Evolutionary conservation across 495 filamentous ascomycete species (phyloP).

Genomic region (Hyaloscypha hepaticicola): DNA sequence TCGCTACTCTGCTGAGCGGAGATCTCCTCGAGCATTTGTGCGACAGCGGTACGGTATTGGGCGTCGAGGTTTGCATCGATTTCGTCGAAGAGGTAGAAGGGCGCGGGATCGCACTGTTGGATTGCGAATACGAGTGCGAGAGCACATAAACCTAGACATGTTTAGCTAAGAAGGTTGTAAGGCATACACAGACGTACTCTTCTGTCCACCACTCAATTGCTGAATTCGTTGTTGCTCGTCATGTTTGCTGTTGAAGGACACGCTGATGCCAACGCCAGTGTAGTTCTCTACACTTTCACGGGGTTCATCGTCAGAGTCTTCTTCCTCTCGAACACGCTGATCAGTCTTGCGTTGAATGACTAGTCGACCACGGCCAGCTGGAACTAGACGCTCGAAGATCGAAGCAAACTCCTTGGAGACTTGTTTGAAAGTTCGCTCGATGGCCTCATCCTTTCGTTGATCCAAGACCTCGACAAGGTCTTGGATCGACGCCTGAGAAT

Average conservation of each 20-base stretch:
- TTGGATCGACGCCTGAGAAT: conserved; percentile 78
- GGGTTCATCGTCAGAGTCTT: conserved; percentile 67
- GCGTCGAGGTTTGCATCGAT: conserved; percentile 98
- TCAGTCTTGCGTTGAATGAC: conserved; percentile 93
- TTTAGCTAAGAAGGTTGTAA: conserved; percentile 29
- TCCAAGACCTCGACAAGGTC: conserved; percentile 91
- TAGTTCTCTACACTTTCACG: conserved; percentile 89
- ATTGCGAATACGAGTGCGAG: conserved; percentile 98
- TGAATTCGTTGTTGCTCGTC: conserved; percentile 98
- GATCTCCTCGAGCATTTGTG: conserved; percentile 78
- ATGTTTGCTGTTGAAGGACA: conserved; percentile 95
- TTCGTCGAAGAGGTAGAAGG: conserved; percentile 99
- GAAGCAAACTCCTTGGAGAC: conserved; percentile 87
- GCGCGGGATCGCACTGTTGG: conserved; percentile 93
- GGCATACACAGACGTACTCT: conserved; percentile 61
- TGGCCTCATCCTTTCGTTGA: conserved; percentile 91
- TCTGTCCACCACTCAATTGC: conserved; percentile 95
- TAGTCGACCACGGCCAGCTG: conserved; percentile 85
- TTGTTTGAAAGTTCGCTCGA: conserved; percentile 97
- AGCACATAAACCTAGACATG: conserved; percentile 74
- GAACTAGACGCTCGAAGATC: conserved; percentile 93
- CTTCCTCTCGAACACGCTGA: conserved; percentile 56
- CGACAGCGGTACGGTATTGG: conserved; percentile 93
- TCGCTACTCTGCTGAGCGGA: conserved; percentile 53
- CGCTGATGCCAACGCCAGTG: conserved; percentile 94